Base-by-base conservation (phyloP, 257 asterid species). In the Paulownia fortunei region DNA sequence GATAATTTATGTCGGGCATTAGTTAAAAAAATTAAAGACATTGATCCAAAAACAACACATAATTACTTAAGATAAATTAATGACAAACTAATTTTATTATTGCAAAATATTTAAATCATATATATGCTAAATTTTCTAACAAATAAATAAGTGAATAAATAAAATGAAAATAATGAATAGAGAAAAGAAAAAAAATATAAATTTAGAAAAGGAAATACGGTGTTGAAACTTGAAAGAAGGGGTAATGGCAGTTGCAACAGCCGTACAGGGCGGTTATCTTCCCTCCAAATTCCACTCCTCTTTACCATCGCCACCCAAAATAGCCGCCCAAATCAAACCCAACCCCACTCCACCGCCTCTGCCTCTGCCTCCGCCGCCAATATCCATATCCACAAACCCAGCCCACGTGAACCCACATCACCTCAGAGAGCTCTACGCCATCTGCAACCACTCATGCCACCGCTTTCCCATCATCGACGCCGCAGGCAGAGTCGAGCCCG, bases 391-490 rank as follows among this genome's bases (percentile, higher is more conserved):
- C 79, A 85, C 97, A 39, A 87, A 91, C 65, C 89, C 85, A 62
- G 60, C 87, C 6, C 88, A 85, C 83, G 87, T 89, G n/a, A 83
- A 88, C 79, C 82, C 65, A 0, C 44, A 47, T 18, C 90, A 84
- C 64, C 93, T 95, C 46, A 79, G 58, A 70, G 84, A 89, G 44
- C 97, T 95, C 30, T 93, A 73, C 90, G 65, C 87, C 37, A 68
- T 73, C 85, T 95, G 98, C 87, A 90, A 91, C 85, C 91, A 87
- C 87, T 91, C 98, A 79, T 85, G 92, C 91, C 90, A 92, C 87
- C 98, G 96, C 73, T 92, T 92, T 87, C 98, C 99, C 76, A 76
- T 72, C 61, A 18, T 77, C 72, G 88, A 84, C 73, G 77, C 87
- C 32, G 61, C 78, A 24, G 98, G 97, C 41, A 86, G 82, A 32